Evolutionary conservation across 192 early-diverging fungal genomes (phyloP), one percentile per base, ranked within the genome.

Genomic region (Coemansia sp.): DNA sequence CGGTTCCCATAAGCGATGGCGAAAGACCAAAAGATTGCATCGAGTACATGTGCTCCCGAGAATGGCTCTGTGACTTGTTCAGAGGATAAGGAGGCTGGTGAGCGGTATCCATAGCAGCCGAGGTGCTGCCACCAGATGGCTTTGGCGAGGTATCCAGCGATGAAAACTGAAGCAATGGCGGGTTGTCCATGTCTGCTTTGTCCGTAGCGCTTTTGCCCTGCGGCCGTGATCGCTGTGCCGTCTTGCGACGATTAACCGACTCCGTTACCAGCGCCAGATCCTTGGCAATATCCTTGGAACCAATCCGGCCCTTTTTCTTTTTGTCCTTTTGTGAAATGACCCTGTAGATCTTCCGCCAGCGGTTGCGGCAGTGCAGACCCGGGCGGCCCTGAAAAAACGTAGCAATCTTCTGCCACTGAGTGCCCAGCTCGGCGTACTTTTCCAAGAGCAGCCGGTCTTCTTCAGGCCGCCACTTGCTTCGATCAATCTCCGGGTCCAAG

Each of bases 371-470:
- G 53, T 91, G 87, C 33, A 89, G 64, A 0, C 87, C 89, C 0
- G 89, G 87, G 28, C 89, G 77, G 0, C 87, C 87, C 31, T 84
- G 83, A 58, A 91, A 89, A 10, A 79, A 87, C 0, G 80, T 59
- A 1, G 89, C 87, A 26, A 91, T 91, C 46, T 86, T 83, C 67
- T 89, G 86, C 89, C 89, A 91, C 60, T 88, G 86, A 35, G 81
- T 88, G 12, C 89, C 89, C 44, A 66, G 83, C 43, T 88, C 84
- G 12, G 64, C 61, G 57, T 80, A 85, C 58, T 84, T 84, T 19
- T 83, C 74, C 46, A 87, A 61, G 33, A 90, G 58, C 3, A 83
- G 53, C 1, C 60, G 62, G 60, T 90, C 88, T 33, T 90, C 88
- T 31, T 86, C 83, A 5, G 83, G 68, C 6, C 74, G 82, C 88